Conservation (phyloP, 768 basidiomycete species). For the Royoungia palumana region DNA sequence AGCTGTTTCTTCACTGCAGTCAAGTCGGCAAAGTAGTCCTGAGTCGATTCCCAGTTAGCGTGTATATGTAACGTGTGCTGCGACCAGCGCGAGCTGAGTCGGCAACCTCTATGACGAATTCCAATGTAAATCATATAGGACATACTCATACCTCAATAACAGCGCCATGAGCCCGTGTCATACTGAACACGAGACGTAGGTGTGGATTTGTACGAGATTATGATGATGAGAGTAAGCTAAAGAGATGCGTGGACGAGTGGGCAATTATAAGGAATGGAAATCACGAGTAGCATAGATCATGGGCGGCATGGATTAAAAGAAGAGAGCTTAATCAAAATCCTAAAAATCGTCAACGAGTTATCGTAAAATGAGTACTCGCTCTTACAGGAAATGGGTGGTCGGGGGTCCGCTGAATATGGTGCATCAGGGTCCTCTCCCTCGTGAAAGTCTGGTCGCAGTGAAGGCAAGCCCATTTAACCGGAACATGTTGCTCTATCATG, state of each 20-base stretch:
- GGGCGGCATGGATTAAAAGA: background rate
- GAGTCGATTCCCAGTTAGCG: background rate
- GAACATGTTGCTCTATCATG: slow-evolving; percentile 8
- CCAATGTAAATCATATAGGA: background rate
- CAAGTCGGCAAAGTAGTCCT: background rate
- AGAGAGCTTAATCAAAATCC: too few species aligned
- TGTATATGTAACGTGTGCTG: background rate
- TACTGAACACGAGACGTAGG: background rate
- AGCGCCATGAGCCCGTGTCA: background rate
- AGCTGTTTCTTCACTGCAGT: background rate
- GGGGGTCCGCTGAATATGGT: background rate
- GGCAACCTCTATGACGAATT: background rate
- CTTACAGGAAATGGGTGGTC: background rate
- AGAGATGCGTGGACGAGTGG: background rate
- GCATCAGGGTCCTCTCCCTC: background rate
- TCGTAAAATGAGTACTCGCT: background rate
- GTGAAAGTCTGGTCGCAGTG: background rate
- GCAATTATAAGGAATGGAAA: background rate
- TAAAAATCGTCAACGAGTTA: background rate
- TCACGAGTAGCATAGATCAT: background rate
- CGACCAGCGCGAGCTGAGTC: background rate
- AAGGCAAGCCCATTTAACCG: slow-evolving; percentile 11
- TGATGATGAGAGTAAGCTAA: background rate
- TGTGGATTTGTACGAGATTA: background rate
- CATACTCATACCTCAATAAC: slow-evolving; percentile 10